A percentile compares a stretch with the other conserved stretches of the same genome.
Conservation (phyloP, 2,329 filamentous ascomycete genomes). For the Neonectria neomacrospora region DNA sequence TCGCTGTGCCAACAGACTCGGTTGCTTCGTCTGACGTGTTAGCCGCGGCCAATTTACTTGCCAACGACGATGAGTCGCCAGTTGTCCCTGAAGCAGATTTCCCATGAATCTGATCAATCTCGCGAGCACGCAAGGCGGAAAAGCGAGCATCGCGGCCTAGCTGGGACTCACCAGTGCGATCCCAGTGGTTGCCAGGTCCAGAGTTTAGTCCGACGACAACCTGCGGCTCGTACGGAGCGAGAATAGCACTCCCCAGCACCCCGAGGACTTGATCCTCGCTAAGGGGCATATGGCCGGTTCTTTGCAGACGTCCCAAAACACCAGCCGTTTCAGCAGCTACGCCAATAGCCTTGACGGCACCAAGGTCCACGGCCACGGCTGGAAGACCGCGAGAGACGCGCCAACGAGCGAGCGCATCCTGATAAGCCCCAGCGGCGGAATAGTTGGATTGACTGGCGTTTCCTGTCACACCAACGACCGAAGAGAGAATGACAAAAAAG, state of each 20-base stretch:
- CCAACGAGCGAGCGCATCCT: conserved; percentile 42
- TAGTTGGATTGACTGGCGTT: conserved; percentile 55
- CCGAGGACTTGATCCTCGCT: not conserved
- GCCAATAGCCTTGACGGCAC: conserved; percentile 2
- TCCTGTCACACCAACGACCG: conserved; percentile 49
- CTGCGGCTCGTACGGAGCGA: not conserved
- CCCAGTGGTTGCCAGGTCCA: conserved; percentile 21
- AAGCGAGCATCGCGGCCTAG: conserved; percentile 25
- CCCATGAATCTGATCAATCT: too few species aligned
- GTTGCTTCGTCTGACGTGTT: not conserved
- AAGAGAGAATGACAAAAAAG: conserved; percentile 54
- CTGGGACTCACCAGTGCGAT: conserved; percentile 6
- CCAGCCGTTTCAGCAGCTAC: not conserved
- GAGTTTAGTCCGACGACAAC: conserved; percentile 19
- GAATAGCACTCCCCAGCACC: not conserved
- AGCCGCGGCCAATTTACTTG: not conserved
- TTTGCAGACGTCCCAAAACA: too few species aligned
- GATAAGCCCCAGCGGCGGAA: conserved; percentile 48
- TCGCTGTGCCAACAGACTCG: not conserved
- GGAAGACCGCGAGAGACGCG: conserved; percentile 13
- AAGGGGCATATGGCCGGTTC: too few species aligned
- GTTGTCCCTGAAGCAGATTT: too few species aligned
- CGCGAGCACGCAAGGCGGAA: too few species aligned
- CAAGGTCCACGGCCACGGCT: conserved; percentile 14
- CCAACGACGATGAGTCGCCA: too few species aligned